These are phyloP conservation scores for Gossypium herbaceum DNA, from an alignment of 345 rosid genomes.

Conservation along the genomic window DNA sequence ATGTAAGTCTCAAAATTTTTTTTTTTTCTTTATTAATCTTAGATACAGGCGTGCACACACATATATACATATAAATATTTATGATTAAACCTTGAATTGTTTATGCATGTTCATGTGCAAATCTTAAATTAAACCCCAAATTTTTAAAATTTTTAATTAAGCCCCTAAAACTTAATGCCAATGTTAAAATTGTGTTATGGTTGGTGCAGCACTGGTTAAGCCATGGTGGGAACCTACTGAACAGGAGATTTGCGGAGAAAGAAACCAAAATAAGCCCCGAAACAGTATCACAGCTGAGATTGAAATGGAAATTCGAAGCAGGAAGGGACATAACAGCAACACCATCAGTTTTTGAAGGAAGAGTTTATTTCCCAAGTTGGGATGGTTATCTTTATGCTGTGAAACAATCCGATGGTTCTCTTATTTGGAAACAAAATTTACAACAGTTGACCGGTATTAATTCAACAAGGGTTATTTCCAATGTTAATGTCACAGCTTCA, in stretches of 20 bases:
- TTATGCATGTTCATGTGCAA: no score
- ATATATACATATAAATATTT: no score
- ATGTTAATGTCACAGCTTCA: constrained; percentile 28
- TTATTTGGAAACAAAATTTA: constrained; percentile 45
- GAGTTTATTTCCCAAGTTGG: constrained; percentile 47
- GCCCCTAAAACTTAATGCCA: no score
- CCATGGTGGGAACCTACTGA: constrained; percentile 35
- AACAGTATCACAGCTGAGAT: constrained; percentile 20
- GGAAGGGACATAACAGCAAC: constrained; percentile 47
- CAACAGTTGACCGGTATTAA: constrained; percentile 30
- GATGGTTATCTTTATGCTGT: constrained; percentile 48
- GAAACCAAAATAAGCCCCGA: constrained; percentile 21
- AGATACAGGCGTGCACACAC: no score
- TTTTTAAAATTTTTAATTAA: no score
- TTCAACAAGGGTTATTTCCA: constrained; percentile 15
- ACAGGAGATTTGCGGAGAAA: constrained; percentile 32
- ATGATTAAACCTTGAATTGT: no score
- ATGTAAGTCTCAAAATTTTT: not conserved
- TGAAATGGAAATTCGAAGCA: constrained; percentile 42
- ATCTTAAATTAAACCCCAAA: no score
- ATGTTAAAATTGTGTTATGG: no score
- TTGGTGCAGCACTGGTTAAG: constrained; percentile 30
- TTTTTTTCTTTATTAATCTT: no score
- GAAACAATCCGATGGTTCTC: constrained; percentile 33
- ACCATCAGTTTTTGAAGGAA: constrained; percentile 35